Percentiles rank a stretch among this genome's conserved stretches.
These are phyloP conservation scores for Blumeria graminis DNA, from an alignment of 2,329 filamentous ascomycete genomes.

Conservation along the genomic window DNA sequence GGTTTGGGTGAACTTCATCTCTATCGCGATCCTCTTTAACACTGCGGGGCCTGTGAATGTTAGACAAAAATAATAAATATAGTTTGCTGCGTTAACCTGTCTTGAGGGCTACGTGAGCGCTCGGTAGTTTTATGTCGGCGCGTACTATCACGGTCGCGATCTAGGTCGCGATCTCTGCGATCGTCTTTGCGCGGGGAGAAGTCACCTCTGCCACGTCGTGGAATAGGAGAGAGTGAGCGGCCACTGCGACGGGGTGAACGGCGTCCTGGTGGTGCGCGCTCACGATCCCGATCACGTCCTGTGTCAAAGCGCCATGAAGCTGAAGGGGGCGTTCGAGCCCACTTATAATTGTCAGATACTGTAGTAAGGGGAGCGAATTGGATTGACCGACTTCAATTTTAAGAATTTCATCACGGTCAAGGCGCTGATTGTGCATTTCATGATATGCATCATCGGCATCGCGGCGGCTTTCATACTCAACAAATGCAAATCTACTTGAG, in stretches of 20 bases:
- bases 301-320: constrained; percentile 97
- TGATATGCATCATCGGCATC: constrained; percentile 98
- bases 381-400: constrained; percentile 68
- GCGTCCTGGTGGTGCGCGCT: constrained; percentile 8
- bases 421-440: constrained; percentile 99
- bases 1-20: constrained; percentile 35
- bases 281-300: constrained; percentile 49
- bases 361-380: background rate
- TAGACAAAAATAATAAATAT: background rate
- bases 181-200: constrained; percentile 80
- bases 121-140: constrained; percentile 41
- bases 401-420: constrained; percentile 79
- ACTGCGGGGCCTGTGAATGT: constrained; percentile 18
- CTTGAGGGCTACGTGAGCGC: constrained; percentile 47
- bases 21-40: constrained; percentile 26
- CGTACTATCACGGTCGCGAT: constrained; percentile 53
- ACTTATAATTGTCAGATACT: constrained; percentile 29
- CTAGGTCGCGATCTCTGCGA: constrained; percentile 47
- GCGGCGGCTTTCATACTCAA: constrained; percentile 94
- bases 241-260: constrained; percentile 40
- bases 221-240: constrained; percentile 57
- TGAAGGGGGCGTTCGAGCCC: constrained; percentile 92
- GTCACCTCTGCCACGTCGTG: constrained; percentile 38
- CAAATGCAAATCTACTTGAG: constrained; percentile 63
- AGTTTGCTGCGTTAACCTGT: constrained; percentile 20